Evolutionary conservation across 805 yeast species (phyloP).

Genomic region (Cyberlindnera sargentensis): DNA sequence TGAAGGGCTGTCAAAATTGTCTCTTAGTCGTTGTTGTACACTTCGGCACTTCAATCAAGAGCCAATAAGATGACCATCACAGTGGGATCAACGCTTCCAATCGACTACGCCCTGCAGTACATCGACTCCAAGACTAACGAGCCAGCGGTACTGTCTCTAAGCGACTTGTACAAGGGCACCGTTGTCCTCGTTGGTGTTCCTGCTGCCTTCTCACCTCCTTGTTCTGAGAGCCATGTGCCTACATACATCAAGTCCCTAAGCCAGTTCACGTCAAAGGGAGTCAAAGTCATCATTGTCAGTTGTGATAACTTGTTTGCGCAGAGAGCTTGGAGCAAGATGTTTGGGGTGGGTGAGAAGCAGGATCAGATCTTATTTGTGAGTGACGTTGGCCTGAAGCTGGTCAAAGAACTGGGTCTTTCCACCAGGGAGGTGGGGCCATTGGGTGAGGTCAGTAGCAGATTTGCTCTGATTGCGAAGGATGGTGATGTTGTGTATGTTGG

Average conservation of each 20-base stretch:
- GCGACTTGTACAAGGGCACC: constrained; percentile 22
- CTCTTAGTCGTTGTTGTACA: too few relatives aligned
- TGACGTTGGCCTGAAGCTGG: constrained; percentile 54
- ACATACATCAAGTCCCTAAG: constrained; percentile 34
- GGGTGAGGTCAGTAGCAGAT: constrained; percentile 44
- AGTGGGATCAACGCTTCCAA: constrained; percentile 6
- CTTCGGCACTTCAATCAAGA: not conserved
- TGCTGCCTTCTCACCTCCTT: constrained; percentile 84
- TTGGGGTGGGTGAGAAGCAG: constrained; percentile 26
- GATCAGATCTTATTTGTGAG: constrained; percentile 46
- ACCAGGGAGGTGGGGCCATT: constrained; percentile 48
- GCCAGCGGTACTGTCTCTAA: constrained; percentile 23
- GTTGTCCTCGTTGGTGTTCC: constrained; percentile 65
- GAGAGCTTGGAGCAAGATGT: constrained; percentile 50
- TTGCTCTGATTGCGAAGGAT: constrained; percentile 57
- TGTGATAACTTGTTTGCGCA: constrained; percentile 67
- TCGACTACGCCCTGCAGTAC: constrained; percentile 25
- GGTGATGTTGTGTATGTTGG: constrained; percentile 41
- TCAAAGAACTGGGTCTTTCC: constrained; percentile 42
- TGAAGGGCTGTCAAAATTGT: not conserved
- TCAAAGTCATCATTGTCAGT: constrained; percentile 51
- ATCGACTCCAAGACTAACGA: constrained; percentile 21
- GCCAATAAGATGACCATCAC: constrained; percentile 3
- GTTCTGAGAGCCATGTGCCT: constrained; percentile 64
- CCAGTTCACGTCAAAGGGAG: constrained; percentile 47